Base-by-base conservation (phyloP, 1,284 basidiomycete genomes). In the Cryptococcus sp. region DNA sequence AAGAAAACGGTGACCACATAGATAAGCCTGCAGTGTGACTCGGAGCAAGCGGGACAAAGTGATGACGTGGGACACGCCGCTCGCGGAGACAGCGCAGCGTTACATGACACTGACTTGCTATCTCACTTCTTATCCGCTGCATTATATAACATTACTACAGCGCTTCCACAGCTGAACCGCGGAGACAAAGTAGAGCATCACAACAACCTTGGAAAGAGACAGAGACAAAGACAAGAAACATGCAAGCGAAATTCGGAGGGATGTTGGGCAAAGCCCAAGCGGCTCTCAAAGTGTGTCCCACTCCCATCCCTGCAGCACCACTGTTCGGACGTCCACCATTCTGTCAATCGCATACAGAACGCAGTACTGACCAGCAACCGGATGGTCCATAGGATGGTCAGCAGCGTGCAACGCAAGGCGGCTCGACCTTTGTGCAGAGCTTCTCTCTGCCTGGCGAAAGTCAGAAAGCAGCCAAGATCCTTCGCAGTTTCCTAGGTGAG, bases 391-490 rank as follows among this genome's bases (percentile, higher is more conserved):
- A 77, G 75, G 72, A 77, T 46, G 71, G 72, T 13, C 61, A 64
- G n/a, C 39, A 62, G 10, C 58, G 66, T 41, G 75, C 73, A 0
- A 55, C 64, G 17, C 23, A 67, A 6, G 74, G 73, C 5, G 59
- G 86, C 2, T 57, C 64, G 5, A 67, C 87, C 52, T 86, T 93
- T 58, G 88, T 88, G 5, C 90, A 91, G 67, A 85, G 86, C 6
- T 95, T 95, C 80, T 86, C 84, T 47, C 82, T 96, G 27, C 89
- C 90, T 16, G 89, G 90, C 65, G 92, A 93, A 79, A 88, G 89
- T 53, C 87, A 93, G 69, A 94, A 92, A 74, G 91, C 94, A 0
- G 93, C 93, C 25, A 90, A 88, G 78, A 96, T 94, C 65, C 81
- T 98, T 41, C 86, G 86, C 66, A 87, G 86, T 66, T 97, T 97